Base-by-base conservation (phyloP, 257 asterid species). In the Jasminum sambac region DNA sequence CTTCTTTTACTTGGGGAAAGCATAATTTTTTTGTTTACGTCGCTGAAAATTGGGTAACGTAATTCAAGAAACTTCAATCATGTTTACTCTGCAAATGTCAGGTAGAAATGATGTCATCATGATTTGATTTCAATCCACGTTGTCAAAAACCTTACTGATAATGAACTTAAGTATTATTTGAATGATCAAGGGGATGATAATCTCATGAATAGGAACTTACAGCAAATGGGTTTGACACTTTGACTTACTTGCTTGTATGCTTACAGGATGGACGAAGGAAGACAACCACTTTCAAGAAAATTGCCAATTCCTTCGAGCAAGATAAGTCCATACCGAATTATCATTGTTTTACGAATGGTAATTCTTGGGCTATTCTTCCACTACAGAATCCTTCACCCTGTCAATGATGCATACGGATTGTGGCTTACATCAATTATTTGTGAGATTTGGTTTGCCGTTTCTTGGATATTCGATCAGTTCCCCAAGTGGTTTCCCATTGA, bases 271-370 rank as follows among this genome's bases (percentile, higher is more conserved):
- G 98, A 94, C 57, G 97, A 94, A 86, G 98, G 98, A 70, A 83
- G 98, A 78, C 98, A 94, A 48, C 98, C 98, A 7, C 97, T 94
- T 71, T 90, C 98, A 4, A 84, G 98, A 74, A 94, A 94, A 85
- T 65, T 78, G 59, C 96, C 97, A 6, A 82, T 94, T 72, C 80
- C 96, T 74, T 90, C 97, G 5, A 94, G 98, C 96, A 90, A 70
- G 90, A 91, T 90, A 67, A 93, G 78, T 73, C 98, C 98, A 10
- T 93, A 93, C 87, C 81, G 98, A 80, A 77, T 93, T 58, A 70
- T 89, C 84, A 93, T 93, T 82, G 64, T 93, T 43, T 67, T 93
- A 43, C 96, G 98, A 8, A 77, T 93, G 84, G 95, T 71, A 9
- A 76, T 93, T 77, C 89, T 93, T 65, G 96, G 94, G 48, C 46